A percentile compares a stretch with the other conserved stretches of the same genome.
These are phyloP conservation scores for Daldinia vernicosa DNA, from an alignment of 495 filamentous ascomycete genomes.

Conservation along the genomic window DNA sequence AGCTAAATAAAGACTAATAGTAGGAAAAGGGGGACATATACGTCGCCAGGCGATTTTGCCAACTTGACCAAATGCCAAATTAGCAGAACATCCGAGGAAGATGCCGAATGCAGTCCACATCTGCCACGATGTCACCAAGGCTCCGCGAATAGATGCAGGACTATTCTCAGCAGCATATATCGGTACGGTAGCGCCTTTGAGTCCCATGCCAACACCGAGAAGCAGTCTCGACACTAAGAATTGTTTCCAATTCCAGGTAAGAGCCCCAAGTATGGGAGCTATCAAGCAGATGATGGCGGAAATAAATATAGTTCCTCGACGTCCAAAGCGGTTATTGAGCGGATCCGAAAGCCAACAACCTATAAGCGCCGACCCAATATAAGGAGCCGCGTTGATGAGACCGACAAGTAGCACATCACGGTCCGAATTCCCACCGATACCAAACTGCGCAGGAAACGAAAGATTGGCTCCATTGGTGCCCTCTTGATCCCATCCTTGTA, in stretches of 20 bases:
- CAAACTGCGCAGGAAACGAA: constrained; percentile 66
- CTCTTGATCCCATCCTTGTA: constrained; percentile 79
- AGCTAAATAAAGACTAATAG: not conserved
- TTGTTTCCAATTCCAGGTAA: constrained; percentile 66
- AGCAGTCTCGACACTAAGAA: constrained; percentile 66
- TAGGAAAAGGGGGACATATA: constrained; percentile 18
- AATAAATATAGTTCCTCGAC: constrained; percentile 68
- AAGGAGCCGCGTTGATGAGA: constrained; percentile 66
- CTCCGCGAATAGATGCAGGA: constrained; percentile 68
- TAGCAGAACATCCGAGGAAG: constrained; percentile 67
- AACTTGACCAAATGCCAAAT: constrained; percentile 65
- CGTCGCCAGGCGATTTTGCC: constrained; percentile 67
- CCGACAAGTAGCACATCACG: constrained; percentile 69
- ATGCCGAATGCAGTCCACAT: constrained; percentile 68
- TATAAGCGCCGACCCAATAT: constrained; percentile 52
- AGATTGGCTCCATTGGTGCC: constrained; percentile 78
- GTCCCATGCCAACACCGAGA: constrained; percentile 73
- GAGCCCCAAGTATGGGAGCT: constrained; percentile 64
- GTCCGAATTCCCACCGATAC: constrained; percentile 55
- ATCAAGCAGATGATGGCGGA: constrained; percentile 68
- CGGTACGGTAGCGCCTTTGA: constrained; percentile 68
- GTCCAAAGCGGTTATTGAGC: constrained; percentile 62
- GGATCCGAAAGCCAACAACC: constrained; percentile 73
- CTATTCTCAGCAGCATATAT: constrained; percentile 71
- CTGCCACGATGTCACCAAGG: constrained; percentile 72